Conservation (phyloP, 495 filamentous ascomycete species). For the Penicillium robsamsonii region DNA sequence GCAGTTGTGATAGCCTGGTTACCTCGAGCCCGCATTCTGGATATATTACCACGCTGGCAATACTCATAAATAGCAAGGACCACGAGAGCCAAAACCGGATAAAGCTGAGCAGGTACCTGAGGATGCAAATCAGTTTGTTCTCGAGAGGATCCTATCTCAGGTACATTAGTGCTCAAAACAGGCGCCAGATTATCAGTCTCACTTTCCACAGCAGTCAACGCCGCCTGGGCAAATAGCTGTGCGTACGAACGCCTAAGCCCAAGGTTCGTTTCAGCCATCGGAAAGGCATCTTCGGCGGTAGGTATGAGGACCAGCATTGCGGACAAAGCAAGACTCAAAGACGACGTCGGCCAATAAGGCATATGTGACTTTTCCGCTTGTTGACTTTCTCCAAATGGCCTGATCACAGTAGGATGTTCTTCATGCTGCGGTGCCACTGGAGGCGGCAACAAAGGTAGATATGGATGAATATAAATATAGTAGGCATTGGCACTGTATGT, state of each 20-base stretch:
- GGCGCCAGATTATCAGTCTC: constrained; percentile 48
- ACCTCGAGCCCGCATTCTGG: constrained; percentile 49
- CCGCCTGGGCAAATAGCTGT: constrained; percentile 48
- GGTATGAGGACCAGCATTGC: constrained; percentile 51
- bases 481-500: constrained; percentile 41
- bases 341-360: constrained; percentile 40
- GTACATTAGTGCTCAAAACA: constrained; percentile 19
- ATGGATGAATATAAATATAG: constrained; percentile 55
- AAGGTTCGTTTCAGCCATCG: constrained; percentile 32
- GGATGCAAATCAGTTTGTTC: constrained; percentile 42
- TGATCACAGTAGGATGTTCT: constrained; percentile 34
- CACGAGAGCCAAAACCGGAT: constrained; percentile 49
- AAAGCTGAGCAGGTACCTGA: constrained; percentile 40
- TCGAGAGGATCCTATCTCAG: constrained; percentile 34
- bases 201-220: constrained; percentile 45
- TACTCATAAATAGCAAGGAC: constrained; percentile 54
- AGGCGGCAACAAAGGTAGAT: constrained; percentile 51
- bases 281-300: constrained; percentile 33
- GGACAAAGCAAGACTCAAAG: constrained; percentile 48
- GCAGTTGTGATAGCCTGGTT: constrained; percentile 48
- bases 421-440: constrained; percentile 29
- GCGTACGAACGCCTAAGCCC: constrained; percentile 46
- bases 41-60: constrained; percentile 51
- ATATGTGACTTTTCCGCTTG: constrained; percentile 21
- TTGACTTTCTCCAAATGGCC: constrained; percentile 7